Evolutionary conservation across 108 stramenopile genomes (phyloP).

Genomic region (Conticribra guillardii): DNA sequence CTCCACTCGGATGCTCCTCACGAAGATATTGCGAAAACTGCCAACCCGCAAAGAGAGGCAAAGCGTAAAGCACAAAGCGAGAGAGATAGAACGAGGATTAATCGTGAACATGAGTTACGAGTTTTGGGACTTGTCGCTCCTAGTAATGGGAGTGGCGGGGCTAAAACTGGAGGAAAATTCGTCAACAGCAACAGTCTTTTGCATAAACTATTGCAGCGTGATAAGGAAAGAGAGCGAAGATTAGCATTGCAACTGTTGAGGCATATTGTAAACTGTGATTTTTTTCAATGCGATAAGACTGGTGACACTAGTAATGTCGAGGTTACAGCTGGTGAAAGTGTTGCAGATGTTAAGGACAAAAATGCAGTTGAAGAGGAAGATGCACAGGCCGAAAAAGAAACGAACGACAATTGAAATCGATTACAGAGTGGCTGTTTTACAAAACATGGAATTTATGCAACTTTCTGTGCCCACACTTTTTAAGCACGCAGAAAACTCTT

Average conservation of each 20-base stretch:
- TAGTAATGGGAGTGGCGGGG: slow-evolving; percentile 11
- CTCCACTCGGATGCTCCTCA: slow-evolving; percentile 24
- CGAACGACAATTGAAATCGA: not conserved
- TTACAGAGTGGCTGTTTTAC: no score
- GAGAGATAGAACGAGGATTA: slow-evolving; percentile 35
- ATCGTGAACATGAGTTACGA: slow-evolving; percentile 32
- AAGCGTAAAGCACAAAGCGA: slow-evolving; percentile 40
- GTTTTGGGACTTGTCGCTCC: slow-evolving; percentile 38
- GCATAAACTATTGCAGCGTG: slow-evolving; percentile 68
- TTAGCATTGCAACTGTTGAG: slow-evolving; percentile 76
- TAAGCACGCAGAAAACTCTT: no score
- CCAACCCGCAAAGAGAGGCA: slow-evolving; percentile 1
- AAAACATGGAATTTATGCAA: no score
- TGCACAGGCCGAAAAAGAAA: no score
- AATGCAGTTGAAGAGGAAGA: no score
- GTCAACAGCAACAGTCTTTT: slow-evolving; percentile 55
- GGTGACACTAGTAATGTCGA: not conserved
- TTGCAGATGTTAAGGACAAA: no score
- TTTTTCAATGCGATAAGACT: slow-evolving; percentile 37
- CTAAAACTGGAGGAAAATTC: slow-evolving; percentile 15
- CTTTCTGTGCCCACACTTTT: no score
- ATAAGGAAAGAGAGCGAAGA: slow-evolving; percentile 73
- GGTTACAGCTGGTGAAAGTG: no score
- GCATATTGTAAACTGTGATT: slow-evolving; percentile 78
- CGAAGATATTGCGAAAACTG: not conserved